A percentile compares a stretch with the other conserved stretches of the same genome.
phyloP scores from a whole-genome alignment of 208 protist genomes.

The Acanthamoeba royreba region DNA sequence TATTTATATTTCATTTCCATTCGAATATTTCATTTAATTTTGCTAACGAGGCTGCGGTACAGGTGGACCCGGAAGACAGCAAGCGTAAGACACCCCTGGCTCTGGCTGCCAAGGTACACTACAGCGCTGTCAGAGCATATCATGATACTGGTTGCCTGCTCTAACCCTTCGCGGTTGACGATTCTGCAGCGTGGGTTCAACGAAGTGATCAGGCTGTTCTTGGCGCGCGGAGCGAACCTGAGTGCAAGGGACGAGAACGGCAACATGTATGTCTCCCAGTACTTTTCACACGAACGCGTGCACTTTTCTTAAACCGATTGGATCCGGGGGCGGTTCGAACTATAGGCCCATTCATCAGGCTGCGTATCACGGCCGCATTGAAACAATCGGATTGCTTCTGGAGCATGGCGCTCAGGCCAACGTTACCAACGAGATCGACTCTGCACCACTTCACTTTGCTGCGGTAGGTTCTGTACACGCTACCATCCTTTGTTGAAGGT shows the following conservation, averaged over 20 bases:
- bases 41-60: not conserved
- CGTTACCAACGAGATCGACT: not conserved
- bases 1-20: too few species aligned
- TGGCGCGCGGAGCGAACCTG: not conserved
- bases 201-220: not conserved
- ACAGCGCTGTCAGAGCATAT: too few species aligned
- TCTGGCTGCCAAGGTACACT: not conserved
- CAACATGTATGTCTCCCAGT: not conserved
- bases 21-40: not conserved
- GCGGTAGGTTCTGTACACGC: not conserved
- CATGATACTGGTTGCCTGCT: not conserved
- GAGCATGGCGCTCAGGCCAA: not conserved
- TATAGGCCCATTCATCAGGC: constrained; percentile 30
- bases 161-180: not conserved
- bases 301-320: not conserved
- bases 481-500: not conserved
- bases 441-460: constrained; percentile 33
- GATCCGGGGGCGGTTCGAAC: not conserved
- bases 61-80: constrained; percentile 13
- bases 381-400: not conserved
- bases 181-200: not conserved
- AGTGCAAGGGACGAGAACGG: constrained; percentile 6
- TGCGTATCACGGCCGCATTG: not conserved
- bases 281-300: not conserved
- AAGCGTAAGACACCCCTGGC: constrained; percentile 11